Conservation (phyloP, 257 asterid species). For the Marsdenia floribunda region DNA sequence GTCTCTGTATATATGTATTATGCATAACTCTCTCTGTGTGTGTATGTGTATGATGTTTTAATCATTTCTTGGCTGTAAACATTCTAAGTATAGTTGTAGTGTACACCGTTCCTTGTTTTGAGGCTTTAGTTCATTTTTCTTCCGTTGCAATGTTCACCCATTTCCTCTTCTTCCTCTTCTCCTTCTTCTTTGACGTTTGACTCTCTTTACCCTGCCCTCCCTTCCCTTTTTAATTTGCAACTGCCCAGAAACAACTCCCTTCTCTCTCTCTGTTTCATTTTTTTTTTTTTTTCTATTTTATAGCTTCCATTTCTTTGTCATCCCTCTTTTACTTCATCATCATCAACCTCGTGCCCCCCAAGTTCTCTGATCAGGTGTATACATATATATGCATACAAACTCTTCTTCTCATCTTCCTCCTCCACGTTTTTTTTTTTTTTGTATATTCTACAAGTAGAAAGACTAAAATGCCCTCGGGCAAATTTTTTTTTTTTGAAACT, state of each 20-base stretch:
- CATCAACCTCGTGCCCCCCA: neutral
- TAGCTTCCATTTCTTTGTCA: neutral
- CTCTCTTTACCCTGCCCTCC: neutral
- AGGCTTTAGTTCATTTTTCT: slow-evolving; percentile 50
- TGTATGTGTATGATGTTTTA: no score
- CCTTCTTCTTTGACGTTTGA: slow-evolving; percentile 8
- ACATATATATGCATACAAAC: no score
- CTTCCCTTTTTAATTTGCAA: slow-evolving; percentile 6
- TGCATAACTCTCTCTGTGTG: no score
- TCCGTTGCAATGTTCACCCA: slow-evolving; percentile 25
- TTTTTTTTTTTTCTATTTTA: neutral
- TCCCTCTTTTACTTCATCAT: neutral
- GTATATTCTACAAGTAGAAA: no score
- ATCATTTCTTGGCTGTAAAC: neutral
- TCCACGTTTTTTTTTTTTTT: no score
- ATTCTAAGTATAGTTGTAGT: neutral
- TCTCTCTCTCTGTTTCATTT: neutral
- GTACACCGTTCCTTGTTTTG: neutral
- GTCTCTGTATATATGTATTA: no score
- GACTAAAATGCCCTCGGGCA: no score
- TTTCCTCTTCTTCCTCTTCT: slow-evolving; percentile 8
- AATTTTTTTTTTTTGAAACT: no score
- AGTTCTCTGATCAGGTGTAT: slow-evolving; percentile 1
- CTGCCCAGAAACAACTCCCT: neutral
- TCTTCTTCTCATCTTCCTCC: no score